Base-by-base conservation (phyloP, 768 basidiomycete species). In the Tephrocybe sp. region DNA sequence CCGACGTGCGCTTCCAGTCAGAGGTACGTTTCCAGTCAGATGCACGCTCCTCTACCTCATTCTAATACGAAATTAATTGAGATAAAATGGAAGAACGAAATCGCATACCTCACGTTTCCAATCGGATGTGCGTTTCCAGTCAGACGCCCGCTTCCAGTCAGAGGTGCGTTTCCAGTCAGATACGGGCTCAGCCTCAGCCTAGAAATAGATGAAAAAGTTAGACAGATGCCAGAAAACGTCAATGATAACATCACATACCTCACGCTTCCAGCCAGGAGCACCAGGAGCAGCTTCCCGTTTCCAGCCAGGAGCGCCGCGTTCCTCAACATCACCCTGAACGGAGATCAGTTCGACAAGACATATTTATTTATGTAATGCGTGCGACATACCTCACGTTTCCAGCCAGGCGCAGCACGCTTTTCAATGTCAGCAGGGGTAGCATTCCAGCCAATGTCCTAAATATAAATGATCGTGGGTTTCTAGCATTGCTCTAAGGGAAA, bases 291-390 rank as follows among this genome's bases (percentile, higher is more conserved):
- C n/a, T n/a, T n/a, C n/a, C n/a, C 36, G 49, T 13, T 39, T 48
- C 53, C 45, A 51, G 17, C 19, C 36, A 31, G 49, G 36, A n/a
- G 48, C 40, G 30, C 33, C 45, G 31, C 45, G 45, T 35, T 41
- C 47, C 51, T 45, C 46, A 20, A n/a, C 30, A 34, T 45, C 40
- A n/a, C 45, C 31, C 45, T 9, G 33, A 38, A n/a, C 17, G 31
- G n/a, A 42, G 41, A n/a, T 35, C 43, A 32, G 22, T 30, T 31
- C 20, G 11, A 17, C 13, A 39, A 4, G n/a, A n/a, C n/a, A 39
- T 17, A 39, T n/a, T 19, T 39, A 16, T n/a, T 17, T 10, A 41
- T 32, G n/a, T 11, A 31, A 3, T 12, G 14, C 11, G 6, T 17
- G 26, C 26, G 4, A 23, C 40, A 17, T 19, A 41, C 40, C 10